A percentile compares a stretch with the other conserved stretches of the same genome.
These are phyloP conservation scores for Coffea humblotiana DNA, from an alignment of 305 asterid species.

Conservation along the genomic window DNA sequence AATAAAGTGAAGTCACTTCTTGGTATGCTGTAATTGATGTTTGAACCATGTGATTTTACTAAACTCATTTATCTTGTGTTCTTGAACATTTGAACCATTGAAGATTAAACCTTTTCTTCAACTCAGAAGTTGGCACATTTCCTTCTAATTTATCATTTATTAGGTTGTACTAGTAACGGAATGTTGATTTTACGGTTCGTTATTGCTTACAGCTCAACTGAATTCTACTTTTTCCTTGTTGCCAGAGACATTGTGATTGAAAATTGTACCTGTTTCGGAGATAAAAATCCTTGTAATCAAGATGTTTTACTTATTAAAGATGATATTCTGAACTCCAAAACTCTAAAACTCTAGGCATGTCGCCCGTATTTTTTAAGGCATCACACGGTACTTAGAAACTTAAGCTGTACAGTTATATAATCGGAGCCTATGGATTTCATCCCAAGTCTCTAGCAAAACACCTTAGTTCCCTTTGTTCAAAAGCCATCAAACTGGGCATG, in stretches of 20 bases:
- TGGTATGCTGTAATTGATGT: slow-evolving; percentile 36
- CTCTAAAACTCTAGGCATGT: too few species aligned
- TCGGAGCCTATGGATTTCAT: background rate
- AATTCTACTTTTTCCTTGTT: background rate
- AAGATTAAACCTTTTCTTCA: background rate
- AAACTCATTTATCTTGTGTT: background rate
- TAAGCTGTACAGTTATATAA: background rate
- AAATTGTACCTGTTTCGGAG: background rate
- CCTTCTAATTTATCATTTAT: background rate
- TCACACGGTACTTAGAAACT: too few species aligned
- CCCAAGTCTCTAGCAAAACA: background rate
- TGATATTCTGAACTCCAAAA: too few species aligned
- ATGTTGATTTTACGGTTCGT: background rate
- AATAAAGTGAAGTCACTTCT: slow-evolving; percentile 78
- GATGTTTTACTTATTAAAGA: background rate
- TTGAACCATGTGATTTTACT: background rate
- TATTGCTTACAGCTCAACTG: background rate
- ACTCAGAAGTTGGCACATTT: background rate
- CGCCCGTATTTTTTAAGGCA: too few species aligned
- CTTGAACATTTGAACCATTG: background rate
- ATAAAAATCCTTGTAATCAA: background rate
- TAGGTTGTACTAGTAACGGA: background rate
- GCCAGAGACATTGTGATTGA: background rate
- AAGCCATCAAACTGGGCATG: too few species aligned
- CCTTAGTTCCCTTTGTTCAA: background rate